phyloP scores from a whole-genome alignment of 2,329 filamentous ascomycete genomes.

The Orbilia javanica region DNA sequence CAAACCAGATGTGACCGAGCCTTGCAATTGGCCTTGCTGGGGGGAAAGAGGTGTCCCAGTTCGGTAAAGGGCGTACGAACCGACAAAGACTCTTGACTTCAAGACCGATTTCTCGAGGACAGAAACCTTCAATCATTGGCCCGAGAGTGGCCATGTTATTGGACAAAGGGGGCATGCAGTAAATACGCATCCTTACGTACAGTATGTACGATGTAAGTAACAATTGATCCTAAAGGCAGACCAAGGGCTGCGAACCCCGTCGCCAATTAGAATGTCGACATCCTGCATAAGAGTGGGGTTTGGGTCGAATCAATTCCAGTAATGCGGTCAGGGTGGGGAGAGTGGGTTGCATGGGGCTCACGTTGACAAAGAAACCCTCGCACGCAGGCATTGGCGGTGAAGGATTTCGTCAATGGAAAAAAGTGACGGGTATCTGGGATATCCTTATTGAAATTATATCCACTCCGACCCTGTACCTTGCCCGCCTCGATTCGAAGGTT shows the following conservation, averaged over 20 bases:
- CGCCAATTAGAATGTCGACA: slow-evolving; percentile 58
- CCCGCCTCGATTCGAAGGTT: slow-evolving; percentile 45
- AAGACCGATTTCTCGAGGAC: background rate
- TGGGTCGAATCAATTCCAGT: slow-evolving; percentile 54
- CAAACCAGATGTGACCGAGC: slow-evolving; percentile 19
- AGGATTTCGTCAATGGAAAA: slow-evolving; percentile 27
- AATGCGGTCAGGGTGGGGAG: slow-evolving; percentile 53
- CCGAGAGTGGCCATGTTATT: slow-evolving; percentile 14
- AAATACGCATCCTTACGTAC: slow-evolving; percentile 6
- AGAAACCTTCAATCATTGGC: slow-evolving; percentile 1
- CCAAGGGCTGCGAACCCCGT: slow-evolving; percentile 44
- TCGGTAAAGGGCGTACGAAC: slow-evolving; percentile 3
- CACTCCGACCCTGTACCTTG: slow-evolving; percentile 41
- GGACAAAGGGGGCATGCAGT: slow-evolving; percentile 29
- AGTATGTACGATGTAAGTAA: slow-evolving; percentile 24
- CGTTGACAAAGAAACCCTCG: slow-evolving; percentile 35
- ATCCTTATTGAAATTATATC: slow-evolving; percentile 50
- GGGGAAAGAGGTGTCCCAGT: slow-evolving; percentile 12
- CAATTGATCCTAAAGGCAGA: slow-evolving; percentile 25
- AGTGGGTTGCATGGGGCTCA: slow-evolving; percentile 46
- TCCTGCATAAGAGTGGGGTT: slow-evolving; percentile 57
- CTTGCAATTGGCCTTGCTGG: slow-evolving; percentile 9
- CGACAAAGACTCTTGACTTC: background rate
- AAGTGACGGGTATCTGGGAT: slow-evolving; percentile 36
- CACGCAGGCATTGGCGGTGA: background rate